Evolutionary conservation across 352 stramenopile species (phyloP), one percentile per base, ranked within the genome.

Genomic region (Phytophthora boehmeriae): DNA sequence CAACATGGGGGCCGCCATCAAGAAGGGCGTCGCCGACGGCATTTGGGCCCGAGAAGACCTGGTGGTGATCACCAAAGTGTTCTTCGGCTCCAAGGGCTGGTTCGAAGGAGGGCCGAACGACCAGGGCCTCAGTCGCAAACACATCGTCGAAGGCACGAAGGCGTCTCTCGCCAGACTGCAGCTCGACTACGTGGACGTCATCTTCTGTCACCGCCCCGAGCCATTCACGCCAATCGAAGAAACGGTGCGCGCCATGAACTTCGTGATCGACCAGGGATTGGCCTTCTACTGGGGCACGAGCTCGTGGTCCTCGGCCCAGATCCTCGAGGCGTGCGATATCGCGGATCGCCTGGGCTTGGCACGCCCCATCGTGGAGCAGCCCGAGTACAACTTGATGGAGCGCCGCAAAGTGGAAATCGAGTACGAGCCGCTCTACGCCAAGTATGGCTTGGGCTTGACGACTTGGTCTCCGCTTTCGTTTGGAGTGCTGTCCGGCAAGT

Each of bases 401-500:
- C 74, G 79, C 35, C 66, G 67, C 23, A 65, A 59, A 14, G 57
- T 65, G 19, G 57, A 66, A 13, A 41, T 65, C 23, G 47, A 65
- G 43, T 65, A 59, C 48, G 27, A 53, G 1, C 52, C 63, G 17
- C 38, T 69, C 30, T 90, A 86, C 73, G 74, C 73, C 45, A 76
- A 78, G 36, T 88, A 85, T 62, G 83, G 79, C 46, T 66, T 85
- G 23, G 83, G 79, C 10, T 52, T 83, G 19, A 90, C 82, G 22
- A 89, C 76, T 8, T 93, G 78, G 78, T 88, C 73, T 23, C 82
- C 82, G 2, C 53, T 93, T 9, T 63, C 67, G 0, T 83, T 63
- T 25, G 83, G 84, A 16, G 58, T 86, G 11, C 63, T 93, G 1
- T 89, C 84, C 16, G 82, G 82, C 55, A 93, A 92, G 63, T 92